Percentiles rank a stretch among this genome's conserved stretches.
phyloP scores from a whole-genome alignment of 129 eudicot genomes.

The Pittosporum tobira region DNA sequence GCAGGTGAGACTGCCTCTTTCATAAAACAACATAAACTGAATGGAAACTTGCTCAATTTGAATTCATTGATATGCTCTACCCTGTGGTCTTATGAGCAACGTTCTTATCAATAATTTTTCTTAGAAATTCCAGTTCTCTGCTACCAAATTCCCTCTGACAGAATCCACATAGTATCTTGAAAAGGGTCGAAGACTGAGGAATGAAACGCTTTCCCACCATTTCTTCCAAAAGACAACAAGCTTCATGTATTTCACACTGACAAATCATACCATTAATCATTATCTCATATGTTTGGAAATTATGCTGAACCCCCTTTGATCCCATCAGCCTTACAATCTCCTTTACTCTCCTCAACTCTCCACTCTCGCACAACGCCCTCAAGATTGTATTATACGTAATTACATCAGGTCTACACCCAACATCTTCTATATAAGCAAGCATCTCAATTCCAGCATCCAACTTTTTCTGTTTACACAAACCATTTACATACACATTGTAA shows the following conservation, averaged over 20 bases:
- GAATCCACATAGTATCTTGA: slow-evolving; percentile 22
- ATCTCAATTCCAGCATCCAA: slow-evolving; percentile 43
- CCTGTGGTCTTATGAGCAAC: slow-evolving; percentile 22
- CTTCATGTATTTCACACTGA: slow-evolving; percentile 30
- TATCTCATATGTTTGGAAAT: slow-evolving; percentile 24
- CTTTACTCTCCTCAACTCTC: slow-evolving; percentile 31
- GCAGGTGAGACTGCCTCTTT: slow-evolving; percentile 6
- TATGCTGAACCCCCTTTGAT: slow-evolving; percentile 30
- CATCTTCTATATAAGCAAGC: slow-evolving; percentile 48
- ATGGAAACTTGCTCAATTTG: neutral
- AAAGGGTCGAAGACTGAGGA: slow-evolving; percentile 26
- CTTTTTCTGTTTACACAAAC: slow-evolving; percentile 56
- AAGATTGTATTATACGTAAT: slow-evolving; percentile 36
- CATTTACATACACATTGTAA: slow-evolving; percentile 49
- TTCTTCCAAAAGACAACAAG: slow-evolving; percentile 40
- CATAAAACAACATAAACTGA: neutral
- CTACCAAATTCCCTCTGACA: slow-evolving; percentile 25
- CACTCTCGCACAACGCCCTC: slow-evolving; percentile 27
- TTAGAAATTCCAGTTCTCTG: slow-evolving; percentile 26
- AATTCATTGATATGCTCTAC: slow-evolving; percentile 29
- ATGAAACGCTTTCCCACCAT: slow-evolving; percentile 20
- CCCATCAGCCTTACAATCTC: slow-evolving; percentile 29
- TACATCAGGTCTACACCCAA: slow-evolving; percentile 55
- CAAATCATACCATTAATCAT: slow-evolving; percentile 33
- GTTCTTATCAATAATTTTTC: slow-evolving; percentile 19